These are phyloP conservation scores for Nakataea oryzae DNA, from an alignment of 2,329 filamentous ascomycete species.

Conservation along the genomic window DNA sequence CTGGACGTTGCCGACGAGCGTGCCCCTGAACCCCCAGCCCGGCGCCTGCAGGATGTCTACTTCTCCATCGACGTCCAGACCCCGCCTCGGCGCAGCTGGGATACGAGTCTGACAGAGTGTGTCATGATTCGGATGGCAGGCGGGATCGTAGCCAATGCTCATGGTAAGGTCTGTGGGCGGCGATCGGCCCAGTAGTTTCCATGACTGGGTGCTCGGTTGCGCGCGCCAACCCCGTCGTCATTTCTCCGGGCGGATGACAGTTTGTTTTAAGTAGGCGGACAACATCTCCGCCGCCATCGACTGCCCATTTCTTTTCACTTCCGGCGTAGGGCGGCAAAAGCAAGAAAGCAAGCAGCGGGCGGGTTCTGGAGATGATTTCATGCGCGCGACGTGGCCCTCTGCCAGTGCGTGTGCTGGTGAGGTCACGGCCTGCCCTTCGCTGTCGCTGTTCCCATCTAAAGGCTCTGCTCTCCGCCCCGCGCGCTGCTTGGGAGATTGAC, in stretches of 20 bases:
- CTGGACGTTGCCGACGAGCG: neutral
- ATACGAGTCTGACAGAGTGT: neutral
- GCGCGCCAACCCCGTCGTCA: too few relatives aligned
- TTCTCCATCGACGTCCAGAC: neutral
- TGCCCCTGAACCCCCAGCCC: neutral
- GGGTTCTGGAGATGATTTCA: too few relatives aligned
- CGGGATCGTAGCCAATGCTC: neutral
- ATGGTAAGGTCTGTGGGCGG: neutral
- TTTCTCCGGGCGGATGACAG: too few relatives aligned
- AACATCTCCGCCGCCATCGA: too few relatives aligned
- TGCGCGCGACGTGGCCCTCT: neutral
- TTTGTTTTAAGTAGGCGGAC: neutral
- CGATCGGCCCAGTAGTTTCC: neutral
- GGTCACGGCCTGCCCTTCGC: neutral
- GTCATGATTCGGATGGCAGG: neutral
- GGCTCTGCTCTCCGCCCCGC: too few relatives aligned
- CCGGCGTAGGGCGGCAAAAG: neutral
- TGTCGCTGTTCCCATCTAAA: too few relatives aligned
- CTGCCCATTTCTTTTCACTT: neutral
- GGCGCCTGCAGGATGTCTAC: neutral
- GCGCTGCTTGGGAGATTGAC: neutral
- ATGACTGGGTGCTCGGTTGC: too few relatives aligned
- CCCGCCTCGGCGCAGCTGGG: too few relatives aligned
- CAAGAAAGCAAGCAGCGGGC: too few relatives aligned
- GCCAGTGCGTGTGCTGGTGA: neutral